Evolutionary conservation across 108 stramenopile genomes (phyloP), one percentile per base, ranked within the genome.

Genomic region (Thalassiosira profunda): DNA sequence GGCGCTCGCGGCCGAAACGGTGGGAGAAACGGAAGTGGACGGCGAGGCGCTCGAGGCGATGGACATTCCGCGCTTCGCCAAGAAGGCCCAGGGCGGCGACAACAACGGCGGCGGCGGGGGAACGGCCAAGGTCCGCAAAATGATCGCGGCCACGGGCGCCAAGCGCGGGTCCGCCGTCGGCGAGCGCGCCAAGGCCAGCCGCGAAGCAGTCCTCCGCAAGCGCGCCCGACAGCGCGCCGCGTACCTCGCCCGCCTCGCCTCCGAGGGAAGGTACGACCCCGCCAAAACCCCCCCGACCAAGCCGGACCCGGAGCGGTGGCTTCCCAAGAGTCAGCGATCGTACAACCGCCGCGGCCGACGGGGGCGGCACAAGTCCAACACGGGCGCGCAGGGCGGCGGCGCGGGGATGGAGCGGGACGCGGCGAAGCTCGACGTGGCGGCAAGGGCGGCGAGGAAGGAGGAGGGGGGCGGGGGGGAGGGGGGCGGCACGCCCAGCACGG

Each of bases 291-390:
- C 76, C 9, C n/a, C n/a, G n/a, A n/a, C n/a, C n/a, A 82, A 84
- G 67, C 98, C 98, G 4, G 91, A 98, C 82, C 96, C 98, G 15
- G 98, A 98, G 77, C 91, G 98, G 37, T 98, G 98, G 98, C 85
- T 98, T 18, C 93, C 96, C 23, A 94, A 96, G 65, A 86, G 86
- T 60, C 96, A 96, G 70, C 74, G 98, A 59, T 87, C 85, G 12
- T 86, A 89, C 62, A 87, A 86, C 60, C 86, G 91, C 44, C 74
- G 91, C 38, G 85, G 93, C 26, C 66, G 85, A 41, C 73, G 82
- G 21, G 47, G 74, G 23, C 63, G 74, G 36, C 65, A 79, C 31
- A 74, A 80, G 67, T n/a, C n/a, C n/a, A 86, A 87, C 40, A 58
- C 85, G 29, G 94, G 95, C 24, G 90, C 86, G 23, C 91, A 91